Percentiles rank a stretch among this genome's conserved stretches.
These are phyloP conservation scores for Durusdinium trenchii DNA, from an alignment of 73 alveolate genomes.

Conservation along the genomic window DNA sequence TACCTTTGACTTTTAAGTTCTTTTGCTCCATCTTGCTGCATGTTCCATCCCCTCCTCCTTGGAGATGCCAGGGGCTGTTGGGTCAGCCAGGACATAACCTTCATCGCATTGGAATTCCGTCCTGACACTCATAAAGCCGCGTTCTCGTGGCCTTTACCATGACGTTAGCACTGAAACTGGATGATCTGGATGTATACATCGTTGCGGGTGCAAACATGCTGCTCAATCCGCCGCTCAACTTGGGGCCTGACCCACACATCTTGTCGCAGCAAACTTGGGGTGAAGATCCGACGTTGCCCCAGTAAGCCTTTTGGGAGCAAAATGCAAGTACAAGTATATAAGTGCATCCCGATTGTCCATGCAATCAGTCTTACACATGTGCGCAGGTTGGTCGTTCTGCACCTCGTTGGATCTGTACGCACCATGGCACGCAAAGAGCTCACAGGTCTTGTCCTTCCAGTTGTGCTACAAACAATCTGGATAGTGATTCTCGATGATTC, in stretches of 20 bases:
- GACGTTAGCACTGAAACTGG: no score
- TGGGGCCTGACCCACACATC: constrained; percentile 82
- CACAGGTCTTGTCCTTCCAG: constrained; percentile 69
- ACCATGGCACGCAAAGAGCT: constrained; percentile 47
- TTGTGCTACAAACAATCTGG: no score
- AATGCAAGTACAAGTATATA: neutral
- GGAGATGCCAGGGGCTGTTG: constrained; percentile 81
- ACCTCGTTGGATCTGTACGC: constrained; percentile 72
- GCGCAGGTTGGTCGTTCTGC: neutral
- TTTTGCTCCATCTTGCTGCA: no score
- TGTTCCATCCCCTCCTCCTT: neutral
- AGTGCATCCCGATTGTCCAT: neutral
- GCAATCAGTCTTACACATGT: neutral
- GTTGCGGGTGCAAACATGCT: neutral
- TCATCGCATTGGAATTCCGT: constrained; percentile 66
- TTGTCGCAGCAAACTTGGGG: constrained; percentile 92
- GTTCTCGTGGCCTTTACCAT: no score
- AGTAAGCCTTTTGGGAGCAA: constrained; percentile 51
- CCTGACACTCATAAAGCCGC: neutral
- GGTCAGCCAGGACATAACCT: constrained; percentile 80
- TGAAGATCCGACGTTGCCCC: constrained; percentile 72
- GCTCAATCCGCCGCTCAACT: neutral
- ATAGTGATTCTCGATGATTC: no score
- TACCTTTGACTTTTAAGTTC: no score
- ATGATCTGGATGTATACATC: no score